Conservation (phyloP, 768 basidiomycete species). For the Coprinopsis cinerea region DNA sequence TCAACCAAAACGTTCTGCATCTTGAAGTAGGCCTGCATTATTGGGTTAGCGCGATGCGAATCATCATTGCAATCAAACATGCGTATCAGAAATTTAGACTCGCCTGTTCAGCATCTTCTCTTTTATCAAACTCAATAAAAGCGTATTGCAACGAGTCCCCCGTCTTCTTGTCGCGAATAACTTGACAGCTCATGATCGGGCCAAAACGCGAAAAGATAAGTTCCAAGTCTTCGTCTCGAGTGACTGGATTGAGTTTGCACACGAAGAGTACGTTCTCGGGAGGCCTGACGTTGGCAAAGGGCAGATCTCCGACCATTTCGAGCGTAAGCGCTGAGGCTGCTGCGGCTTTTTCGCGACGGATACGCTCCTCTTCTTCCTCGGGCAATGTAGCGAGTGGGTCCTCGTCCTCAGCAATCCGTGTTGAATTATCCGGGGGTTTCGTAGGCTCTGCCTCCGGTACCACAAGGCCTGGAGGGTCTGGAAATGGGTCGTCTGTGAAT, state of each 20-base stretch:
- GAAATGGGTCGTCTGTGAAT: slow-evolving; percentile 86
- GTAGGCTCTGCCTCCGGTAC: slow-evolving; percentile 73
- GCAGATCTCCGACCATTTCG: slow-evolving; percentile 99
- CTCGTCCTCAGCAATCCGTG: slow-evolving; percentile 93
- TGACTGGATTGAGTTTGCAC: slow-evolving; percentile 96
- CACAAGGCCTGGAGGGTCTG: slow-evolving; percentile 74
- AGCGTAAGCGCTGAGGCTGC: slow-evolving; percentile 91
- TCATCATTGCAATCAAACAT: slow-evolving; percentile 10
- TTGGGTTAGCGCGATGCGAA: neutral
- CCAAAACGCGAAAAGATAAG: slow-evolving; percentile 97
- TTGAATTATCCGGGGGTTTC: slow-evolving; percentile 77
- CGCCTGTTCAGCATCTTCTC: slow-evolving; percentile 92
- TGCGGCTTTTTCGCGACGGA: slow-evolving; percentile 82
- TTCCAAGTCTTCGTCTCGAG: slow-evolving; percentile 92
- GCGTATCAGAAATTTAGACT: slow-evolving; percentile 15
- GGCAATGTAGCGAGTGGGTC: slow-evolving; percentile 77
- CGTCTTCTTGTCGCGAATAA: slow-evolving; percentile 92
- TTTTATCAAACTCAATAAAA: slow-evolving; percentile 95
- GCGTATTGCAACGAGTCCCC: slow-evolving; percentile 98
- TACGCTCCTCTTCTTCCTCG: slow-evolving; percentile 79
- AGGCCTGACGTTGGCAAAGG: slow-evolving; percentile 95
- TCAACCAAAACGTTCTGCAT: slow-evolving; percentile 99
- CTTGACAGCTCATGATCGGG: slow-evolving; percentile 93
- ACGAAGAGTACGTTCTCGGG: slow-evolving; percentile 99
- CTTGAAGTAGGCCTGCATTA: slow-evolving; percentile 86